A percentile compares a stretch with the other conserved stretches of the same genome.
phyloP scores from a whole-genome alignment of 2,329 filamentous ascomycete species.

The Cladorrhinum sp. region DNA sequence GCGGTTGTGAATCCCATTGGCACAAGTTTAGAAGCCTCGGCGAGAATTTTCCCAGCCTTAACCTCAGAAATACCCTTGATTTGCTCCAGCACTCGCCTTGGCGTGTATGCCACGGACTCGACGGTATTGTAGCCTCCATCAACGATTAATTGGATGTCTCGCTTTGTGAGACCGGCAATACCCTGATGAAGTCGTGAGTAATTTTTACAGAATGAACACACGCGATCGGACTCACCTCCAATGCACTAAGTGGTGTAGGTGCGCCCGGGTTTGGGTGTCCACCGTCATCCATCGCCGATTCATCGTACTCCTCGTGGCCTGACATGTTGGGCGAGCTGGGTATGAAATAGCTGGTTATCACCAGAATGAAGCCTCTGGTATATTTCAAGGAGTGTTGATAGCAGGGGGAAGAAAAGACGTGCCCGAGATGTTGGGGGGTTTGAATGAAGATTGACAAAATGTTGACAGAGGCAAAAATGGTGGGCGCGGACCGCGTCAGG shows the following conservation, averaged over 20 bases:
- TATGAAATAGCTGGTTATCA: neutral
- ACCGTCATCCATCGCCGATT: conserved; percentile 67
- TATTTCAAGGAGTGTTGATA: neutral
- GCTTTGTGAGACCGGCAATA: conserved; percentile 82
- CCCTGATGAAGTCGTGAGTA: conserved; percentile 53
- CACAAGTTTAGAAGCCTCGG: conserved; percentile 83
- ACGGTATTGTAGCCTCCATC: conserved; percentile 95
- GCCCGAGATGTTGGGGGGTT: neutral
- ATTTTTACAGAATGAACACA: too few relatives aligned
- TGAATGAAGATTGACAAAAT: neutral
- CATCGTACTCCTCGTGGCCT: conserved; percentile 62
- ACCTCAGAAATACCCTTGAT: conserved; percentile 98
- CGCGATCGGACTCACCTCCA: conserved; percentile 64
- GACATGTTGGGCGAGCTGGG: conserved; percentile 34
- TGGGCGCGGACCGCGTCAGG: conserved; percentile 9
- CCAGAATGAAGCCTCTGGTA: neutral
- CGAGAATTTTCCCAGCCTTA: conserved; percentile 87
- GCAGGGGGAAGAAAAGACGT: neutral
- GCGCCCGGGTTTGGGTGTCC: conserved; percentile 80
- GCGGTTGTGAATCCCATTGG: conserved; percentile 99
- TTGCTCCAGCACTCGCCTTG: conserved; percentile 79
- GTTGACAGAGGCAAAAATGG: conserved; percentile 11
- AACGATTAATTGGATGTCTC: conserved; percentile 89
- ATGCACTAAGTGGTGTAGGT: conserved; percentile 79
- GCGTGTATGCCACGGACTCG: conserved; percentile 89